Base-by-base conservation (phyloP, 306 rosid species). In the Vicia faba region DNA sequence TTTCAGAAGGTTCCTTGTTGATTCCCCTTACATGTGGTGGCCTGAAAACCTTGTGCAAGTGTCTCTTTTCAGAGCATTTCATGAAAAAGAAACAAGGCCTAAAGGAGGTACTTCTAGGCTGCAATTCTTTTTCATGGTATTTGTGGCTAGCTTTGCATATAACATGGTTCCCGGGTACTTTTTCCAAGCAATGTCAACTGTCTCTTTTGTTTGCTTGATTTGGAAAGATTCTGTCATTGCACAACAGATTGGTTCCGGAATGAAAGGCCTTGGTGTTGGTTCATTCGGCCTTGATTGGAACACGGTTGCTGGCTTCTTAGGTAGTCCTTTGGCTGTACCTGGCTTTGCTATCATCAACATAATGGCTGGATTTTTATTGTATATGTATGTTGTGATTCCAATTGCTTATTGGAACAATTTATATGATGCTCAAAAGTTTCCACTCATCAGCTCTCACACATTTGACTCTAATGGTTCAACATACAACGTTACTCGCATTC, bases 21-120 rank as follows among this genome's bases (percentile, higher is more conserved):
- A 88, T 66, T 91, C 96, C 10, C 91, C 93, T 7, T 91, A 85
- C 75, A 86, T 86, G 96, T 88, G 96, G 91, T 88, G 96, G 97
- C 95, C 91, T 8, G 8, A 80, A 35, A 87, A 88, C 61, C 85
- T 91, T 33, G 96, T 91, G 44, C 84, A 83, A 8, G 97, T 86
- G 25, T 86, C 93, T 70, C 82, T 91, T 0, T 91, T 88, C 87
- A 84, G 89, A 84, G 92, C 95, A 51, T 79, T 92, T 89, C 90
- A 87, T 53, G 95, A 87, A 28, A 84, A 71, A 19, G 97, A 89
- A 23, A 85, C 59, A 79, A 83, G 96, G 79, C 86, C 89, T 4
- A 92, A 18, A 61, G 85, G 86, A 43, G 92, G 87, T 15, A 70
- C 11, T 9, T 70, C 85, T 5, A 59, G 87, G 71, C 85, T 89